These are phyloP conservation scores for Sphaerosporella brunnea DNA, from an alignment of 495 filamentous ascomycete genomes.

Conservation along the genomic window DNA sequence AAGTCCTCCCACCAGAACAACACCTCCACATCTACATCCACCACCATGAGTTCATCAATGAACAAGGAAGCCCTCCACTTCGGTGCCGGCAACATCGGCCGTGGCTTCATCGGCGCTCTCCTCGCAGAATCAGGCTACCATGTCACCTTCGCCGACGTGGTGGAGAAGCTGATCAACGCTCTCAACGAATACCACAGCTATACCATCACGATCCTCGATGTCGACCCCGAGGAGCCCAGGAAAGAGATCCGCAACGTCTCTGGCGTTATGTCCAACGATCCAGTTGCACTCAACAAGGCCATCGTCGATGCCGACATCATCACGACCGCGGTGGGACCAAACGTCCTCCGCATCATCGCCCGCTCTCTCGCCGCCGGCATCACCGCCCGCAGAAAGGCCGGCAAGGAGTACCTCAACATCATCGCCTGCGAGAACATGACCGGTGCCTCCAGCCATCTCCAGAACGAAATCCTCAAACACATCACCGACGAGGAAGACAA, in stretches of 20 bases:
- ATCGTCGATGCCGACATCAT: slow-evolving; percentile 75
- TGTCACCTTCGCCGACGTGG: slow-evolving; percentile 89
- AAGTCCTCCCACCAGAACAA: background rate
- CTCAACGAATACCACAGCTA: slow-evolving; percentile 61
- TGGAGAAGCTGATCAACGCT: slow-evolving; percentile 55
- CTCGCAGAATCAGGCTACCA: slow-evolving; percentile 76
- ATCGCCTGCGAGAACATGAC: slow-evolving; percentile 98
- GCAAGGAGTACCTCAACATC: slow-evolving; percentile 47
- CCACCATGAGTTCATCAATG: background rate
- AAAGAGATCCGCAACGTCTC: slow-evolving; percentile 85
- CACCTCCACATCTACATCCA: background rate
- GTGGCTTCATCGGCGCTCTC: slow-evolving; percentile 52
- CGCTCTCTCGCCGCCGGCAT: slow-evolving; percentile 85
- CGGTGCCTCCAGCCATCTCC: slow-evolving; percentile 44
- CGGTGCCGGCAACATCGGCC: slow-evolving; percentile 61
- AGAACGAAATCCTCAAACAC: slow-evolving; percentile 16
- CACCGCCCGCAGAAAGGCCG: slow-evolving; percentile 45
- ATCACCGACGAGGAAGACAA: slow-evolving; percentile 23
- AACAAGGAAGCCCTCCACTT: slow-evolving; percentile 43
- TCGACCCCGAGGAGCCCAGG: slow-evolving; percentile 62
- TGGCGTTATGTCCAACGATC: slow-evolving; percentile 78
- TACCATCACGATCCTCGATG: slow-evolving; percentile 81
- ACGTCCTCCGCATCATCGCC: slow-evolving; percentile 89
- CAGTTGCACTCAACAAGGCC: slow-evolving; percentile 60
- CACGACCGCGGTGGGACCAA: slow-evolving; percentile 91